Conservation (phyloP, 140 eudicot species). For the Ambrosia hybrid region DNA sequence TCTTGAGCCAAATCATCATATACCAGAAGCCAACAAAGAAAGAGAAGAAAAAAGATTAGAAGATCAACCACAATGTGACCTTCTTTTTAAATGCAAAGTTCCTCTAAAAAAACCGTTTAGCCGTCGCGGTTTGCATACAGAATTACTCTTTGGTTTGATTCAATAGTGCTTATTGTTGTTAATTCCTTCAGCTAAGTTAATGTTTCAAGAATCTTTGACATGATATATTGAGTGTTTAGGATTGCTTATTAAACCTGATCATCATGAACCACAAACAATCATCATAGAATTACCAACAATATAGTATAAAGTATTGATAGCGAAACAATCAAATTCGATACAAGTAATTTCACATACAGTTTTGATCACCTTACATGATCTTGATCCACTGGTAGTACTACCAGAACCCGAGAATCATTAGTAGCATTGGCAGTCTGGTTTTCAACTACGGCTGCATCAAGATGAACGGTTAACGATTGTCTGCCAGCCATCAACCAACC, state of each 20-base stretch:
- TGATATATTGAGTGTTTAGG: background rate
- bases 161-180: conserved; percentile 8
- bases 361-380: conserved; percentile 11
- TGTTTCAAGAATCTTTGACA: background rate
- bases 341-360: background rate
- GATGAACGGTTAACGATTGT: conserved; percentile 50
- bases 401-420: conserved; percentile 34
- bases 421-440: conserved; percentile 30
- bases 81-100: conserved; percentile 1
- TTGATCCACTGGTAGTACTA: conserved; percentile 26
- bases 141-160: conserved; percentile 11
- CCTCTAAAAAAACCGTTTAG: background rate
- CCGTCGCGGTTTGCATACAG: background rate
- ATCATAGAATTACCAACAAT: background rate
- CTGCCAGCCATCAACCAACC: conserved; percentile 61
- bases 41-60: conserved; percentile 72
- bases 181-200: background rate
- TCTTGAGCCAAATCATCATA: conserved; percentile 74
- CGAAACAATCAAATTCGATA: conserved; percentile 2
- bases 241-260: background rate
- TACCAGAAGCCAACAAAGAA: conserved; percentile 76
- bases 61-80: conserved; percentile 3
- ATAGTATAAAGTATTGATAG: background rate
- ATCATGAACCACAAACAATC: background rate
- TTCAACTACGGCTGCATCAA: conserved; percentile 54